A percentile compares a stretch with the other conserved stretches of the same genome.
phyloP scores from a whole-genome alignment of 2,329 filamentous ascomycete species.

The Ilyonectria robusta region DNA sequence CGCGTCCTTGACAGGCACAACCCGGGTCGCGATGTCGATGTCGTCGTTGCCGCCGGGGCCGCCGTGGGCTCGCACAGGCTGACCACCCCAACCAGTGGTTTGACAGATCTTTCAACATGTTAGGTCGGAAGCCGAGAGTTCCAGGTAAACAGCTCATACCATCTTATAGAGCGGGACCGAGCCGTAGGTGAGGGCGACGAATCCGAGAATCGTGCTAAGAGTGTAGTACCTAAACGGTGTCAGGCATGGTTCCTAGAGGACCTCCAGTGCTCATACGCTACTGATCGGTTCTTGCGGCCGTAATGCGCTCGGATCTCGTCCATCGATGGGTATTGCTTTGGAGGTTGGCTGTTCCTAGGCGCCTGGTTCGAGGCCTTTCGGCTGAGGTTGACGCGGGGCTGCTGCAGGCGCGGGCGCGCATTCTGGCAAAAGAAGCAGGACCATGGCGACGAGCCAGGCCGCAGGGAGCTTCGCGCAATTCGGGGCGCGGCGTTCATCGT shows the following conservation, averaged over 20 bases:
- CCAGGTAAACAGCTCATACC: slow-evolving; percentile 61
- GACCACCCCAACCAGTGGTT: slow-evolving; percentile 92
- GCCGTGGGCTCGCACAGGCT: slow-evolving; percentile 86
- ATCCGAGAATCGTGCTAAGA: slow-evolving; percentile 83
- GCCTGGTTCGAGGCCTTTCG: slow-evolving; percentile 52
- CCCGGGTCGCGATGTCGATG: slow-evolving; percentile 79
- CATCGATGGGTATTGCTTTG: slow-evolving; percentile 62
- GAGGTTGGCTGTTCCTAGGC: slow-evolving; percentile 39
- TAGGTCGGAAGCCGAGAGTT: not conserved
- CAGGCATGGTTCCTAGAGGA: slow-evolving; percentile 28
- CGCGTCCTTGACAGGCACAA: slow-evolving; percentile 84
- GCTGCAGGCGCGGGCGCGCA: slow-evolving; percentile 48
- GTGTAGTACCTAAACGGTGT: slow-evolving; percentile 74
- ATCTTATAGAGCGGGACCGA: slow-evolving; percentile 92
- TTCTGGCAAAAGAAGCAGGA: slow-evolving; percentile 57
- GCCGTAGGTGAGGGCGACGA: slow-evolving; percentile 84
- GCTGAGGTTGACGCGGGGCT: slow-evolving; percentile 42
- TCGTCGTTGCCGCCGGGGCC: slow-evolving; percentile 59
- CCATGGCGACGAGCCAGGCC: slow-evolving; percentile 50
- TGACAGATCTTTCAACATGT: slow-evolving; percentile 76
- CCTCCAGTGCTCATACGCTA: slow-evolving; percentile 48
- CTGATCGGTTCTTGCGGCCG: slow-evolving; percentile 76
- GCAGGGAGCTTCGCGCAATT: slow-evolving; percentile 51
- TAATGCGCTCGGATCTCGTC: slow-evolving; percentile 76
- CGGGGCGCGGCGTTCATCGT: slow-evolving; percentile 59